Percentiles rank a stretch among this genome's conserved stretches.
Conservation (phyloP, 805 yeast genomes). For the Candida endomychidarum region DNA sequence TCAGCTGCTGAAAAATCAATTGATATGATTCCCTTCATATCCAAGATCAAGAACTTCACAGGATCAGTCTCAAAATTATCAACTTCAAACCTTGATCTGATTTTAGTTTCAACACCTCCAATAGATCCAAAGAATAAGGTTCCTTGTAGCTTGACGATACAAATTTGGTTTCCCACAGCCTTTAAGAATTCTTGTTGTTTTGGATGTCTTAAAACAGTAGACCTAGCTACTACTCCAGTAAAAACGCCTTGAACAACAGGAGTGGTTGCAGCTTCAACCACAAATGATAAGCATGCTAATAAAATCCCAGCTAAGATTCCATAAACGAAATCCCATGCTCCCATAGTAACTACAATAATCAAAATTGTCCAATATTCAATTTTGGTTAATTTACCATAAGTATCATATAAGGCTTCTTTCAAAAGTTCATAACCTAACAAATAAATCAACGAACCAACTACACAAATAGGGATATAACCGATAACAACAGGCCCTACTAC, state of each 20-base stretch:
- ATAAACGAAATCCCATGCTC: slow-evolving; percentile 89
- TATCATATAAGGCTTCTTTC: slow-evolving; percentile 83
- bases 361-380: slow-evolving; percentile 85
- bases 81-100: slow-evolving; percentile 65
- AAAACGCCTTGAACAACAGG: slow-evolving; percentile 80
- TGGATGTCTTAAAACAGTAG: slow-evolving; percentile 90
- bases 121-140: slow-evolving; percentile 93
- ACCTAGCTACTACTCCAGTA: slow-evolving; percentile 85
- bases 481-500: slow-evolving; percentile 87
- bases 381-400: slow-evolving; percentile 67
- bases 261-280: slow-evolving; percentile 84
- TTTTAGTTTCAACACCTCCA: slow-evolving; percentile 80
- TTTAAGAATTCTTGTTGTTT: slow-evolving; percentile 81
- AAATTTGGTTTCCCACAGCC: slow-evolving; percentile 87
- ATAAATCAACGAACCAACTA: slow-evolving; percentile 90
- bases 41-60: slow-evolving; percentile 78
- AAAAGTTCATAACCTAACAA: slow-evolving; percentile 87
- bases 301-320: slow-evolving; percentile 91
- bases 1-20: slow-evolving; percentile 96
- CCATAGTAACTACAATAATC: slow-evolving; percentile 91
- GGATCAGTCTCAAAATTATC: slow-evolving; percentile 52
- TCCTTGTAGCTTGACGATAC: slow-evolving; percentile 83
- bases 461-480: slow-evolving; percentile 92
- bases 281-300: slow-evolving; percentile 90
- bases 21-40: slow-evolving; percentile 76